phyloP scores from a whole-genome alignment of 345 rosid genomes.

The Citrus cavaleriei region DNA sequence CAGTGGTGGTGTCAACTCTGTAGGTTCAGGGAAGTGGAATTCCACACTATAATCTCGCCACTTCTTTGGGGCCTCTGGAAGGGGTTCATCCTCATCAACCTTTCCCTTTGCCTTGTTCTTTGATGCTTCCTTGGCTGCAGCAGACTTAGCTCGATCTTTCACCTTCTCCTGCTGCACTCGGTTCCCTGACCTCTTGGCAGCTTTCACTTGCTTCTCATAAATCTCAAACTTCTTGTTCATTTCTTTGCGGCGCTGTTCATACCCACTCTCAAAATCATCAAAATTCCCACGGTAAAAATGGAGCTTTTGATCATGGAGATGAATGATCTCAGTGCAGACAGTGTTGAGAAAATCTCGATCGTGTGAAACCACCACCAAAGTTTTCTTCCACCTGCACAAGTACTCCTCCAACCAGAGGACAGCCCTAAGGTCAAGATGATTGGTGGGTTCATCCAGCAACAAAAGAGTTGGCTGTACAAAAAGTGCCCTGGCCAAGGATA shows the following conservation, averaged over 20 bases:
- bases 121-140: constrained; percentile 71
- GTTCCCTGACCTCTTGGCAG: constrained; percentile 81
- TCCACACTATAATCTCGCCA: constrained; percentile 94
- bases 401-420: constrained; percentile 97
- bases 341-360: constrained; percentile 94
- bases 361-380: constrained; percentile 90
- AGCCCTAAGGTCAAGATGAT: constrained; percentile 94
- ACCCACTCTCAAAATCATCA: constrained; percentile 77
- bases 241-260: constrained; percentile 91
- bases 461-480: constrained; percentile 92
- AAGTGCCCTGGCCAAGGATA: constrained; percentile 91
- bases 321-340: constrained; percentile 85
- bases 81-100: constrained; percentile 66
- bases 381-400: constrained; percentile 87
- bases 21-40: constrained; percentile 97
- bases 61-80: constrained; percentile 72
- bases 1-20: constrained; percentile 91
- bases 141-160: constrained; percentile 72
- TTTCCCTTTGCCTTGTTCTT: constrained; percentile 76
- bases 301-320: constrained; percentile 83
- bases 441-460: constrained; percentile 92
- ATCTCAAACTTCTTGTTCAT: constrained; percentile 76
- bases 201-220: constrained; percentile 76
- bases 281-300: constrained; percentile 86
- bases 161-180: constrained; percentile 86